Base-by-base conservation (phyloP, 129 eudicot genomes). In the Flaveria trinervia region DNA sequence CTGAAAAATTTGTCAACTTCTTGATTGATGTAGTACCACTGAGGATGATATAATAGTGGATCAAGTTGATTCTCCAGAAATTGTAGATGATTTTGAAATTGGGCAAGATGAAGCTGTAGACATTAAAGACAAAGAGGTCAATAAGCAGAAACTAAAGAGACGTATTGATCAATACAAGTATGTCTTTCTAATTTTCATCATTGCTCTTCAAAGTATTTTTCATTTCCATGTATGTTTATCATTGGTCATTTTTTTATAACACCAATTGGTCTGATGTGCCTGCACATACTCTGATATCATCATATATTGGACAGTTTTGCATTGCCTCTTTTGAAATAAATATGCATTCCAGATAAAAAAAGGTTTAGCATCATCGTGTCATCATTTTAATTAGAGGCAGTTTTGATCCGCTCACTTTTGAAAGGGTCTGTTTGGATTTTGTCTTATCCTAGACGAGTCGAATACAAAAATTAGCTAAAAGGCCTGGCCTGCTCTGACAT, bases 31-130 rank as follows among this genome's bases (percentile, higher is more conserved):
- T 90, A 94, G 98, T 52, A 91, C 98, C 30, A 85, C 84, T 72
- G 98, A 94, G 84, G 93, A 94, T 84, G 98, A 91, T 83, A 84
- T 94, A 57, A 72, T 94, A 25, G 89, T 94, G 76, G 98, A 94
- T 76, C 92, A 84, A 83, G 91, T 91, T 80, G 98, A 94, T 54
- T 70, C 88, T 75, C 92, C 96, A 9, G 98, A 94, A 80, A 84
- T 94, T 25, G 66, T 94, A 72, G 98, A 94, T 89, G 98, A 94
- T 85, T 91, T 94, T 82, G 98, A 94, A 78, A 81, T 94, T 33
- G 98, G 90, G 51, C 98, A 89, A 83, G 98, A 87, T 64, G 98
- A 91, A 89, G 97, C 69, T 69, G 90, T 91, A 10, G 98, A 94
- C 82, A 94, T 94, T 25, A 94, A 91, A 75, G 98, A 94, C 81